phyloP scores from a whole-genome alignment of 495 filamentous ascomycete species.

The Recurvomyces mirabilis region DNA sequence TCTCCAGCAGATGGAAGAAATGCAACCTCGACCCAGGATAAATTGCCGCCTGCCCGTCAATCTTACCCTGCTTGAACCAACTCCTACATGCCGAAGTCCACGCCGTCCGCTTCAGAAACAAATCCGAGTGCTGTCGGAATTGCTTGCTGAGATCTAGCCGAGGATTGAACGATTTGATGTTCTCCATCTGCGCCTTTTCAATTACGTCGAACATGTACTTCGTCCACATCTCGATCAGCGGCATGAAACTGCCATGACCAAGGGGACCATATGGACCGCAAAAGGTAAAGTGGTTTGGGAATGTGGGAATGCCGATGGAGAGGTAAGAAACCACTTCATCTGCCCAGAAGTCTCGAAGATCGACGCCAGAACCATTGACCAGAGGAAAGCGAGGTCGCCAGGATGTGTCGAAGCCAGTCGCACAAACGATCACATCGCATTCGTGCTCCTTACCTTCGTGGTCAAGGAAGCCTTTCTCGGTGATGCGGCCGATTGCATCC shows the following conservation, averaged over 20 bases:
- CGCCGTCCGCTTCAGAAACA: slow-evolving; percentile 32
- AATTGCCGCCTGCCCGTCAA: slow-evolving; percentile 30
- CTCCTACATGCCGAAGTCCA: slow-evolving; percentile 28
- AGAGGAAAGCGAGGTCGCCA: slow-evolving; percentile 32
- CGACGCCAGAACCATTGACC: slow-evolving; percentile 23
- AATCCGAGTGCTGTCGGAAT: slow-evolving; percentile 30
- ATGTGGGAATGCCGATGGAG: slow-evolving; percentile 24
- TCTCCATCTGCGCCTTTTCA: slow-evolving; percentile 27
- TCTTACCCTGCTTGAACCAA: slow-evolving; percentile 36
- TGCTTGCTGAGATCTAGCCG: slow-evolving; percentile 18
- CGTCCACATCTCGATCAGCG: slow-evolving; percentile 32
- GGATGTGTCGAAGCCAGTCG: slow-evolving; percentile 33
- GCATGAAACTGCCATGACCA: slow-evolving; percentile 32
- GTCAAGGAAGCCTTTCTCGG: slow-evolving; percentile 26
- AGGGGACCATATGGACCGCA: slow-evolving; percentile 31
- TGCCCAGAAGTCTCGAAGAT: slow-evolving; percentile 27
- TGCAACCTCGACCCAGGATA: slow-evolving; percentile 34
- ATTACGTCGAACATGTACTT: slow-evolving; percentile 29
- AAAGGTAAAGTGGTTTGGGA: slow-evolving; percentile 30
- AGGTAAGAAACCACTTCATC: slow-evolving; percentile 28
- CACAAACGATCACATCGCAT: slow-evolving; percentile 33
- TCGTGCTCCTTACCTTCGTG: slow-evolving; percentile 26
- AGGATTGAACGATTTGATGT: slow-evolving; percentile 29
- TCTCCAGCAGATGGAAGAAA: slow-evolving; percentile 33
- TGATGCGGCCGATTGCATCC: slow-evolving; percentile 24